Percentiles rank a stretch among this genome's conserved stretches.
Evolutionary conservation across 2,329 filamentous ascomycete species (phyloP).

Genomic region (Pseudogymnoascus sp.): DNA sequence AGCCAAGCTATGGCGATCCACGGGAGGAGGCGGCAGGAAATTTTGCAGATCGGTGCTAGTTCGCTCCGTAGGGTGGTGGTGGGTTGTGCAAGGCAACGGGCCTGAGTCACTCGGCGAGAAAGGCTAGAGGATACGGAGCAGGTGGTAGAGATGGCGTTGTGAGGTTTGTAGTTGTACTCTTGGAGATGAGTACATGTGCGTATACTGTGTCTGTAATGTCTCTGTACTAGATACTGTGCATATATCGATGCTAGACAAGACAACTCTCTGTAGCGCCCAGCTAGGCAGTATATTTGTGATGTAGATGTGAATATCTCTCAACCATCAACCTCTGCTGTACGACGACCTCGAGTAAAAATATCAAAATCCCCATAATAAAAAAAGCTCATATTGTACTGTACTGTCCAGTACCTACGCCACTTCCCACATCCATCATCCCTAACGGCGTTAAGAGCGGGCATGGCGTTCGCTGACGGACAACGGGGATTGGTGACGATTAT

Average conservation of each 20-base stretch:
- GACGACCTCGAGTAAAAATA: no score
- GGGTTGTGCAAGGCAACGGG: background rate
- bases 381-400: background rate
- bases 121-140: no score
- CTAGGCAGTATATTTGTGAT: background rate
- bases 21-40: constrained; percentile 2
- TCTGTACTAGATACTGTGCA: no score
- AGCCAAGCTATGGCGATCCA: background rate
- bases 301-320: background rate
- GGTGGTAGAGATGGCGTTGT: background rate
- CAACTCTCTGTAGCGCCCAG: no score
- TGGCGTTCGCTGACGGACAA: background rate
- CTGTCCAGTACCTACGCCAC: background rate
- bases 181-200: background rate
- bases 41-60: constrained; percentile 1
- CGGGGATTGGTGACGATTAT: no score
- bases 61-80: background rate
- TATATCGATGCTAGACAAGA: no score
- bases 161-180: background rate
- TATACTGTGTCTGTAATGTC: no score
- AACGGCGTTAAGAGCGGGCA: background rate
- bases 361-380: background rate
- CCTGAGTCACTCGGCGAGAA: constrained; percentile 3
- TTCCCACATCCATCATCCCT: background rate
- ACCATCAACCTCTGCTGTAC: background rate